These are phyloP conservation scores for Xylaria sp. DNA, from an alignment of 2,329 filamentous ascomycete genomes.

Conservation along the genomic window DNA sequence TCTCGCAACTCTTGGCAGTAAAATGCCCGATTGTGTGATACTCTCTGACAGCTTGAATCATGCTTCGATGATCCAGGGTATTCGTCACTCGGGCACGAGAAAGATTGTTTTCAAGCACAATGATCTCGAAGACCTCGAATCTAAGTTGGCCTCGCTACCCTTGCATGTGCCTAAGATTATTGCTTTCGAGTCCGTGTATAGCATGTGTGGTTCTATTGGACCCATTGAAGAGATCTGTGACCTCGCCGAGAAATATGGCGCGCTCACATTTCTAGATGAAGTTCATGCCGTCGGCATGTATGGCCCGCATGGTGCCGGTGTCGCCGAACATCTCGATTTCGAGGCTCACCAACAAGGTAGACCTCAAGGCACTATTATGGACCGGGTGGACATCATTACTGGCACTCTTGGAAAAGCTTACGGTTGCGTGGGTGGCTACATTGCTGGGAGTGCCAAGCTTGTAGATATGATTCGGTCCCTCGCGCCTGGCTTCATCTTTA, in stretches of 20 bases:
- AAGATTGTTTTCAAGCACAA: conserved; percentile 99
- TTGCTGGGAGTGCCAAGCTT: conserved; percentile 84
- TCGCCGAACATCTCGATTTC: conserved; percentile 96
- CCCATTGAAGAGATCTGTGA: conserved; percentile 97
- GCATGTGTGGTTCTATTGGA: conserved; percentile 97
- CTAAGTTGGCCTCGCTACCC: conserved; percentile 87
- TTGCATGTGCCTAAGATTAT: conserved; percentile 93
- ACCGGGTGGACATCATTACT: conserved; percentile 96
- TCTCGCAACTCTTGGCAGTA: conserved; percentile 93
- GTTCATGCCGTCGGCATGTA: conserved; percentile 99
- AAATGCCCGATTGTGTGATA: conserved; percentile 94
- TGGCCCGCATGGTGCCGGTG: conserved; percentile 90
- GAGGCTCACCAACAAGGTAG: conserved; percentile 79
- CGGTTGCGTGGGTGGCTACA: conserved; percentile 96
- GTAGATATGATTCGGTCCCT: conserved; percentile 94
- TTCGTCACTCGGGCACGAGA: conserved; percentile 93
- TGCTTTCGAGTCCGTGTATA: conserved; percentile 98
- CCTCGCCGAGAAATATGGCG: conserved; percentile 95
- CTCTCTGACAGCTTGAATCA: conserved; percentile 98
- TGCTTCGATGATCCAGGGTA: conserved; percentile 99
- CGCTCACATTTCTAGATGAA: conserved; percentile 96
- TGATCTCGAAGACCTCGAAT: conserved; percentile 89
- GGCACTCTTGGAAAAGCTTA: conserved; percentile 97
- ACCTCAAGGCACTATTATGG: conserved; percentile 85
- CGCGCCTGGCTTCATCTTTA: conserved; percentile 98